Percentiles rank a stretch among this genome's conserved stretches.
Evolutionary conservation across 2,329 filamentous ascomycete genomes (phyloP).

Genomic region (Paecilomyces sp.): DNA sequence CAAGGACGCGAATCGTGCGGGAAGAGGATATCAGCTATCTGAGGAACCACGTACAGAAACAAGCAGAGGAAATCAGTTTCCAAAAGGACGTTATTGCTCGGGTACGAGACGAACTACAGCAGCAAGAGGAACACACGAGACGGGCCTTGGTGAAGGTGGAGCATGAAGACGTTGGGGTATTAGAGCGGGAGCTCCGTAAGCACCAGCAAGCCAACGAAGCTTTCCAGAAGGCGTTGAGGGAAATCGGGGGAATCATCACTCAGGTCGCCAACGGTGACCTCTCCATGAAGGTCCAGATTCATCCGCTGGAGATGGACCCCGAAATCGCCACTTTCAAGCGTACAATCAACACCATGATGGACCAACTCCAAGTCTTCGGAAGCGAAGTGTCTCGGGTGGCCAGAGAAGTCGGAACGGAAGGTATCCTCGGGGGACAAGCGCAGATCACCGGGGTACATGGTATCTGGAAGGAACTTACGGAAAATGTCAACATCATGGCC

Average conservation of each 20-base stretch:
- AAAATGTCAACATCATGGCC: constrained; percentile 74
- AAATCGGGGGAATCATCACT: constrained; percentile 96
- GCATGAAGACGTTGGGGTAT: constrained; percentile 75
- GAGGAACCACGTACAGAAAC: constrained; percentile 84
- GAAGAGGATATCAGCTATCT: constrained; percentile 80
- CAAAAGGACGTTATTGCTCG: constrained; percentile 80
- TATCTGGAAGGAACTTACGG: constrained; percentile 88
- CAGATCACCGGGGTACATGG: constrained; percentile 83
- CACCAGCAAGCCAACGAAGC: constrained; percentile 97
- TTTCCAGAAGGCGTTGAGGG: constrained; percentile 92
- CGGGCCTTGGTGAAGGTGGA: constrained; percentile 76
- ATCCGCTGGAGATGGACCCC: constrained; percentile 86
- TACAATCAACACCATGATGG: constrained; percentile 96
- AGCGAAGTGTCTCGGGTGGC: constrained; percentile 87
- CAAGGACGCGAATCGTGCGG: constrained; percentile 46
- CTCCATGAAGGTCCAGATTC: constrained; percentile 87
- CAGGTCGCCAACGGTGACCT: constrained; percentile 88
- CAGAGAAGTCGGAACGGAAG: constrained; percentile 85
- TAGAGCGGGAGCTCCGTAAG: constrained; percentile 92
- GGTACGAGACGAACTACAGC: constrained; percentile 76
- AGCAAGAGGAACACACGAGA: constrained; percentile 80
- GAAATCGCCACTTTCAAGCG: constrained; percentile 93
- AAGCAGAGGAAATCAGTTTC: constrained; percentile 83
- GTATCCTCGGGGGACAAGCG: constrained; percentile 80
- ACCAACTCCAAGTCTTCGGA: constrained; percentile 85